Conservation (phyloP, 225 moss, liverwort and hornwort genomes). For the Polytrichum formosum region DNA sequence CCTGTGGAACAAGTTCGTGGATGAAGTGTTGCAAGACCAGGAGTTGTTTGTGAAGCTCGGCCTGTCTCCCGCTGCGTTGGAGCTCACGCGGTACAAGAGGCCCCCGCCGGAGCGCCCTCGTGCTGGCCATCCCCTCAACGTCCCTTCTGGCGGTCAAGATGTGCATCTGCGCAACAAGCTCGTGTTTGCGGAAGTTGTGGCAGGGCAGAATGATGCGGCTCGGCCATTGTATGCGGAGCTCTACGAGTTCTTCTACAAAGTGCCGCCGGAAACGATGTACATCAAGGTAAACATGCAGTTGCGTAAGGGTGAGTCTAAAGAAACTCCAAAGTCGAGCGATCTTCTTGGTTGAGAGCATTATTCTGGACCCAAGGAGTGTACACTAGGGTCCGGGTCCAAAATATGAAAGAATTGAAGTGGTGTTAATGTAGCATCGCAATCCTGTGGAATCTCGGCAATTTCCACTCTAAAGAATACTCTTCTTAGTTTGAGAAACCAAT, state of each 20-base stretch:
- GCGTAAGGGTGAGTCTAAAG: background rate
- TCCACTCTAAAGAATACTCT: too few species aligned
- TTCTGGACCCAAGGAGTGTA: too few species aligned
- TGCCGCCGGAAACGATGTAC: slow-evolving; percentile 31
- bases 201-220: slow-evolving; percentile 18
- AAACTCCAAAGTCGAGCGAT: too few species aligned
- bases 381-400: background rate
- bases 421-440: too few species aligned
- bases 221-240: slow-evolving; percentile 32
- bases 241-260: slow-evolving; percentile 28
- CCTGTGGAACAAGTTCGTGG: slow-evolving; percentile 31
- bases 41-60: slow-evolving; percentile 13
- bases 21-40: slow-evolving; percentile 16
- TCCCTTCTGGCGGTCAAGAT: background rate
- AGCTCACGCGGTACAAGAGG: slow-evolving; percentile 20
- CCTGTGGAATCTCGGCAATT: too few species aligned
- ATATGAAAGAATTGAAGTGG: background rate
- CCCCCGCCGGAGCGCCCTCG: slow-evolving; percentile 1
- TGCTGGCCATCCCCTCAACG: slow-evolving; percentile 6
- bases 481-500: too few species aligned
- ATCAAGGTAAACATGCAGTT: slow-evolving; percentile 17
- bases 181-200: slow-evolving; percentile 27
- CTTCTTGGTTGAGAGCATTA: too few species aligned
- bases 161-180: slow-evolving; percentile 15
- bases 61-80: slow-evolving; percentile 13